Percentiles rank a stretch among this genome's conserved stretches.
Conservation (phyloP, 208 protist genomes). For the Eutreptiella sp. region DNA sequence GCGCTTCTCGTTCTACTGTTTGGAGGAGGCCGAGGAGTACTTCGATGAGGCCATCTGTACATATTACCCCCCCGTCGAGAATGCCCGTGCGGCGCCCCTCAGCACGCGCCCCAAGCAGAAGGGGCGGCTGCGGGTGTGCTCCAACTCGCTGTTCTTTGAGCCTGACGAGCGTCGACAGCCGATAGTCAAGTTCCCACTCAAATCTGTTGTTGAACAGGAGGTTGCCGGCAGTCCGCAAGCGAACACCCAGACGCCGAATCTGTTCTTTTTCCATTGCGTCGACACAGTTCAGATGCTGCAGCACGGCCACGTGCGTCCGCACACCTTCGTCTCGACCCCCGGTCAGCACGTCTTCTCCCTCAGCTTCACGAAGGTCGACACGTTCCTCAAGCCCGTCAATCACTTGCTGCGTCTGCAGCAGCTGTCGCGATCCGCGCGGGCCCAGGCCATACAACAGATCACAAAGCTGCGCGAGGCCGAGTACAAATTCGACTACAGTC, state of each 20-base stretch:
- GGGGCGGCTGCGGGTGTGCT: constrained; percentile 50
- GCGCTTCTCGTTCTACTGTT: constrained; percentile 44
- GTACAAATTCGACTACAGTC: constrained; percentile 21
- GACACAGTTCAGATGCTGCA: constrained; percentile 9
- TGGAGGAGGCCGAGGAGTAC: constrained; percentile 59
- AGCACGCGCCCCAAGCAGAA: constrained; percentile 25
- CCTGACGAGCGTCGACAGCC: constrained; percentile 43
- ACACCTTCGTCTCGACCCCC: constrained; percentile 13
- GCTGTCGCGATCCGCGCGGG: too few relatives aligned
- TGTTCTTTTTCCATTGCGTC: background rate
- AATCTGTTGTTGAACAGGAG: constrained; percentile 11
- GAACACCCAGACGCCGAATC: background rate
- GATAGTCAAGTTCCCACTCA: constrained; percentile 49
- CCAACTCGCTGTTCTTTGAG: constrained; percentile 53
- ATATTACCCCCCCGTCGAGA: constrained; percentile 38
- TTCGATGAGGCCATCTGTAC: constrained; percentile 45
- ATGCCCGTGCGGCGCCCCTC: too few relatives aligned
- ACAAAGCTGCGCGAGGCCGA: constrained; percentile 1
- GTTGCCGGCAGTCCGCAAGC: too few relatives aligned
- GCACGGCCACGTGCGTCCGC: background rate
- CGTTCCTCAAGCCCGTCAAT: constrained; percentile 27
- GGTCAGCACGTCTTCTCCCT: constrained; percentile 35
- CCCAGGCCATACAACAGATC: too few relatives aligned
- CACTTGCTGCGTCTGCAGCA: constrained; percentile 24
- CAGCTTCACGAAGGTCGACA: constrained; percentile 32